These are phyloP conservation scores for Scalesia atractyloides DNA, from an alignment of 129 eudicot genomes.

Conservation along the genomic window DNA sequence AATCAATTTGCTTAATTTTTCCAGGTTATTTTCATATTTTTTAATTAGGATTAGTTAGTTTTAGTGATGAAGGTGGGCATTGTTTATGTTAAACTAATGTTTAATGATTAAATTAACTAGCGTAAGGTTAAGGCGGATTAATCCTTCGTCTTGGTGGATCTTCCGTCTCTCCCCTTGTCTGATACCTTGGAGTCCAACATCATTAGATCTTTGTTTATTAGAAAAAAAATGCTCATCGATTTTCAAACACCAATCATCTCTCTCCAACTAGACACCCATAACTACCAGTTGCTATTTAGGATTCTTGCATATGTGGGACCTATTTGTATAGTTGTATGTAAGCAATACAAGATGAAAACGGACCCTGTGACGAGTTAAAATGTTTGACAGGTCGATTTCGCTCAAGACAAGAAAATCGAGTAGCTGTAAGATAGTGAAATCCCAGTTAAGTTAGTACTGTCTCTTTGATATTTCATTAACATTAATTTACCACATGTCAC, in stretches of 20 bases:
- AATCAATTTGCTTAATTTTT: constrained; percentile 23
- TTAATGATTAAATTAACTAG: constrained; percentile 26
- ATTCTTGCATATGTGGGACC: constrained; percentile 19
- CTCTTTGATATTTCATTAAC: constrained; percentile 1
- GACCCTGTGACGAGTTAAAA: constrained; percentile 1
- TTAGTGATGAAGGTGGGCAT: constrained; percentile 43
- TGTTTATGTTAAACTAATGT: constrained; percentile 35
- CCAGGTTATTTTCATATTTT: constrained; percentile 21
- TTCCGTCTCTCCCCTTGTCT: constrained; percentile 58
- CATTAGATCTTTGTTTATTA: constrained; percentile 26
- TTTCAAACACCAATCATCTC: constrained; percentile 32
- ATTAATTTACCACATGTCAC: background rate
- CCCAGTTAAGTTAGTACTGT: constrained; percentile 5
- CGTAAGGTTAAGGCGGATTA: constrained; percentile 51
- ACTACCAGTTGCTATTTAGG: constrained; percentile 15
- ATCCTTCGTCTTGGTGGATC: constrained; percentile 37
- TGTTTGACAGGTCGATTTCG: background rate
- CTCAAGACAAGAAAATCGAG: background rate
- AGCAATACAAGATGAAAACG: background rate
- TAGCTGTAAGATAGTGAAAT: background rate
- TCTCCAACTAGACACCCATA: constrained; percentile 26
- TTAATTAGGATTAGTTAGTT: constrained; percentile 35
- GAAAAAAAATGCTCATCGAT: constrained; percentile 21
- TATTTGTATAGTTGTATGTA: background rate
- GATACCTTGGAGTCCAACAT: constrained; percentile 47